Evolutionary conservation across 169 alveolate genomes (phyloP), one percentile per base, ranked within the genome.

Genomic region (Babesia bovis): DNA sequence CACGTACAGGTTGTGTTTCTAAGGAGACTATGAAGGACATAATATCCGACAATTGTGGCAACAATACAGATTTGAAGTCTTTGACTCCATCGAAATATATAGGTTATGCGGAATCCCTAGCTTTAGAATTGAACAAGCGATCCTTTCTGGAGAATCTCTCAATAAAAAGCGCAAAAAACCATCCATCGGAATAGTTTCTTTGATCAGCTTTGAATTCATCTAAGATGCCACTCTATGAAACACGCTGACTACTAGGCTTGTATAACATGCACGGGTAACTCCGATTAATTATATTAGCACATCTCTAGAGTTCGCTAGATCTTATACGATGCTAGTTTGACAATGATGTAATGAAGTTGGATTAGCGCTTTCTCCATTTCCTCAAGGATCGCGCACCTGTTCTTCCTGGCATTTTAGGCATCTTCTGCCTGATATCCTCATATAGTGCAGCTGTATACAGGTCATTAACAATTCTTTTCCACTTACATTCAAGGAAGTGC

Each of bases 331-430:
- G n/a, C n/a, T n/a, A n/a, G n/a, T n/a, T n/a, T n/a, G n/a, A n/a
- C n/a, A n/a, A n/a, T n/a, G n/a, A n/a, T n/a, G n/a, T n/a, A n/a
- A n/a, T n/a, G n/a, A n/a, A n/a, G n/a, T n/a, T 17, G 23, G 15
- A 13, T 40, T 23, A 90, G n/a, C 95, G 59, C 67, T 91, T 91
- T 2, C 89, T 66, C 95, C 95, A 91, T 58, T 84, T 81, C 61
- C 92, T 66, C 90, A 70, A 84, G 21, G 94, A 68, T 52, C 95
- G 74, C 10, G 95, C 93, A 42, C 89, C 89, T 59, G 72, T 90
- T 51, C 95, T 40, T 0, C 95, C 95, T 3, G 95, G 95, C 95
- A 91, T 91, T 73, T 91, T 91, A 15, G 95, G 95, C 89, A 90
- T 85, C 30, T 84, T 85, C 65, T 91, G 95, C 40, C 95, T 67